Evolutionary conservation across 2,329 filamentous ascomycete species (phyloP), one percentile per base, ranked within the genome.

Genomic region (Hymenoscyphus fructigenus): DNA sequence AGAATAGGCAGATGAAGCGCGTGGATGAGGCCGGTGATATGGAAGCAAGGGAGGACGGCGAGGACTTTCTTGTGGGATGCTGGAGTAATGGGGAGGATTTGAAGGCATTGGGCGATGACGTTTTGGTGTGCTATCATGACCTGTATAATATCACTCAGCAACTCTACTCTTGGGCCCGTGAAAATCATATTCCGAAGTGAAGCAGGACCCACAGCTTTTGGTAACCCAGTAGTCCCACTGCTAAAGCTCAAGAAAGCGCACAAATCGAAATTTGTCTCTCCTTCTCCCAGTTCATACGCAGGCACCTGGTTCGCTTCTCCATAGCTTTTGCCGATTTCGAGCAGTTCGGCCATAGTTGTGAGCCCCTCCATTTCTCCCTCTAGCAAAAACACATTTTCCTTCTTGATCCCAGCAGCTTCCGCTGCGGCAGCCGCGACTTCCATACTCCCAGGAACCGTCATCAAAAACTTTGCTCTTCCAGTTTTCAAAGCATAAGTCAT

Each of bases 11-110:
- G 78, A 71, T 90, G 86, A 65, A 90, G 80, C 44, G 84, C 79
- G 70, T 88, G 85, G 3, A 88, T 83, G 1, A 89, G 80, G 1
- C 87, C 87, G 0, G 74, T 72, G 71, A 76, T 88, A 75, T 88
- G 85, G 75, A 87, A 88, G 36, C 85, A 78, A 0, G 86, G 86
- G 15, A 89, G 76, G 1, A 87, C 84, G 78, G 85, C 81, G 56
- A 96, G 81, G 82, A 93, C 86, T 74, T 87, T 84, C 65, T 87
- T 72, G 66, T 94, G 91, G 26, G 82, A 80, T 1, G 74, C 64
- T 0, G 83, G 80, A 0, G 83, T 84, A 59, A 87, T 80, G 64
- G 80, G 79, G 57, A 82, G 75, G 50, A 88, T 75, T 71, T 89
- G 88, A 17, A 89, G 78, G 69, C 84, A 71, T 66, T 80, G 78